These are phyloP conservation scores for Globisporangium okanoganense DNA, from an alignment of 352 stramenopile species.

Conservation along the genomic window DNA sequence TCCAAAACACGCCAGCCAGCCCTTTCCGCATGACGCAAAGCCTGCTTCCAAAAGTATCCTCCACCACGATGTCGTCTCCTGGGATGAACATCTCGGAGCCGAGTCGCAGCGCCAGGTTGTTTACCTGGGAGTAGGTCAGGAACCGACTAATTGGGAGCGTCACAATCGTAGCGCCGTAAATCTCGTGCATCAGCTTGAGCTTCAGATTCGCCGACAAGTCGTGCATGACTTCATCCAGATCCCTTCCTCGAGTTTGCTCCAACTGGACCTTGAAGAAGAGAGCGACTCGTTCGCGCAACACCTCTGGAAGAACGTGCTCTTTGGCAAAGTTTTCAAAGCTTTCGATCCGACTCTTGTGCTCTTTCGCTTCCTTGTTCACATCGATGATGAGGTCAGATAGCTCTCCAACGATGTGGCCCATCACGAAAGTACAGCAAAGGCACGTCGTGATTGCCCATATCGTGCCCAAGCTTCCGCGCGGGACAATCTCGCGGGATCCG, in stretches of 20 bases:
- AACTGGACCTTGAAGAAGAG: conserved; percentile 65
- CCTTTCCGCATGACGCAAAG: conserved; percentile 63
- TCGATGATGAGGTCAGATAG: conserved; percentile 74
- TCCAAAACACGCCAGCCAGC: conserved; percentile 51
- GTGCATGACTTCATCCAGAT: conserved; percentile 45
- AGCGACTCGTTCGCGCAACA: conserved; percentile 42
- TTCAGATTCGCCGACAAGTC: conserved; percentile 67
- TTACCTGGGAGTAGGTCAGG: conserved; percentile 51
- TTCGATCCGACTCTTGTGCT: conserved; percentile 64
- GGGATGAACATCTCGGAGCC: conserved; percentile 67
- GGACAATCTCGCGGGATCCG: conserved; percentile 53
- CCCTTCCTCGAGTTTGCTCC: conserved; percentile 40
- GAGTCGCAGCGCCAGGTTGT: conserved; percentile 62
- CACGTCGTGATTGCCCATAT: conserved; percentile 57
- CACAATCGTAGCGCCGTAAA: conserved; percentile 52
- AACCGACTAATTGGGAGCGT: conserved; percentile 55
- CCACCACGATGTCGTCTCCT: conserved; percentile 53
- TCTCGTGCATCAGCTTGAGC: conserved; percentile 71
- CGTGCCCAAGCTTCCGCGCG: conserved; percentile 34
- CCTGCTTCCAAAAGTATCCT: conserved; percentile 50
- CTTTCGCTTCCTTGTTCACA: conserved; percentile 65
- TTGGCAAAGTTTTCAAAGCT: conserved; percentile 78
- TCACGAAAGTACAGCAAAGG: conserved; percentile 68
- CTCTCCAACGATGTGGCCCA: conserved; percentile 69
- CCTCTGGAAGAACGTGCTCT: conserved; percentile 42